Conservation (phyloP, 805 yeast species). For the Nakazawaea ernobii region DNA sequence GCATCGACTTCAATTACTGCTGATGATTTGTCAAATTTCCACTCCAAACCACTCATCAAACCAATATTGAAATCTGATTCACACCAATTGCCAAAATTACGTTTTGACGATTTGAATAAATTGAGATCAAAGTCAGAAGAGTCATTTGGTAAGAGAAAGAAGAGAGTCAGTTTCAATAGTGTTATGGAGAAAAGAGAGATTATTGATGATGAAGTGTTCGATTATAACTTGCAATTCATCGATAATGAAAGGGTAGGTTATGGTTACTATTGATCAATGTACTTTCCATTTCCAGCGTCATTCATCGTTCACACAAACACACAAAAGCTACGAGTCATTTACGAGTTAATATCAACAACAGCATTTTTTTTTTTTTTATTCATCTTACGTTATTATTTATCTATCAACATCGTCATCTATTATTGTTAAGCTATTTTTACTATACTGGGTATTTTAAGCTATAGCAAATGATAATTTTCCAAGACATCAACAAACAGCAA, state of each 20-base stretch:
- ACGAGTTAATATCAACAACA: too few species aligned
- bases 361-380: too few species aligned
- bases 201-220: constrained; percentile 36
- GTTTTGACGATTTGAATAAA: neutral
- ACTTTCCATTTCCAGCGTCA: neutral
- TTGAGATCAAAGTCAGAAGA: constrained; percentile 7
- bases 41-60: constrained; percentile 7
- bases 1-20: constrained; percentile 6
- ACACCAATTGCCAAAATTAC: neutral
- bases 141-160: constrained; percentile 11
- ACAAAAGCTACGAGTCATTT: neutral
- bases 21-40: constrained; percentile 7
- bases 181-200: constrained; percentile 40
- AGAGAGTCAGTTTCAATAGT: constrained; percentile 35
- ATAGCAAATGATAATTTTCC: too few species aligned
- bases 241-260: constrained; percentile 10
- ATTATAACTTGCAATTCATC: constrained; percentile 25
- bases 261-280: neutral
- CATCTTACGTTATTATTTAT: too few species aligned
- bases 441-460: too few species aligned
- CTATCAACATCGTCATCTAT: too few species aligned
- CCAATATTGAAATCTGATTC: constrained; percentile 4
- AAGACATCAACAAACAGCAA: too few species aligned
- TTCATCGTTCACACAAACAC: neutral
- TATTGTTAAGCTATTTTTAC: too few species aligned